Percentiles rank a stretch among this genome's conserved stretches.
Evolutionary conservation across 2,329 filamentous ascomycete genomes (phyloP).

Genomic region (Apiospora rasikravindrae): DNA sequence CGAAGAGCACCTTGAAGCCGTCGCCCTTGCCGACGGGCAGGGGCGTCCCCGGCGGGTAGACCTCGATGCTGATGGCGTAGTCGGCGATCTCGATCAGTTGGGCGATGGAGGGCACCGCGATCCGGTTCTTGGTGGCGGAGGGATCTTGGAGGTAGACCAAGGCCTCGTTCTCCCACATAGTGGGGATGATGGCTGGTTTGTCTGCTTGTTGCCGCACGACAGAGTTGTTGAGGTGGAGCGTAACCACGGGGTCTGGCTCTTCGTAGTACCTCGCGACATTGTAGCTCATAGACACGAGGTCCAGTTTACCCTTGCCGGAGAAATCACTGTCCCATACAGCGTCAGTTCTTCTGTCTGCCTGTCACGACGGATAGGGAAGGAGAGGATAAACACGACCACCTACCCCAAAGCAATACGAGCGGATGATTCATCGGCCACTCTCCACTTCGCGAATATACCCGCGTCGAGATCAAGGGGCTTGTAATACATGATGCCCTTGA

Average conservation of each 20-base stretch:
- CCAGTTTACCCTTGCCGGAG: conserved; percentile 23
- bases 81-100: not conserved
- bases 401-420: conserved; percentile 20
- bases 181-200: not conserved
- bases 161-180: not conserved
- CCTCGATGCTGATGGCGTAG: not conserved
- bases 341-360: too few relatives aligned
- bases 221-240: conserved; percentile 27
- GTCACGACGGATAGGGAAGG: too few relatives aligned
- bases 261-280: conserved; percentile 29
- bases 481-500: conserved; percentile 30
- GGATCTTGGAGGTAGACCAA: not conserved
- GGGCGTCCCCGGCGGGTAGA: not conserved
- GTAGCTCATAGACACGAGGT: conserved; percentile 30
- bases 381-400: not conserved
- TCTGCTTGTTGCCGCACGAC: not conserved
- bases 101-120: not conserved
- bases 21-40: not conserved
- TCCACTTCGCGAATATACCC: conserved; percentile 31
- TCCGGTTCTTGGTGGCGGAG: not conserved
- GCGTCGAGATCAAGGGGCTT: conserved; percentile 30
- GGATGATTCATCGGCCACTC: conserved; percentile 25
- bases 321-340: conserved; percentile 25
- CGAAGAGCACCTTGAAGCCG: not conserved
- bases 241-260: conserved; percentile 25